Percentiles rank a stretch among this genome's conserved stretches.
These are phyloP conservation scores for Capillidium rhysosporum DNA, from an alignment of 371 early-diverging fungal genomes.

Conservation along the genomic window DNA sequence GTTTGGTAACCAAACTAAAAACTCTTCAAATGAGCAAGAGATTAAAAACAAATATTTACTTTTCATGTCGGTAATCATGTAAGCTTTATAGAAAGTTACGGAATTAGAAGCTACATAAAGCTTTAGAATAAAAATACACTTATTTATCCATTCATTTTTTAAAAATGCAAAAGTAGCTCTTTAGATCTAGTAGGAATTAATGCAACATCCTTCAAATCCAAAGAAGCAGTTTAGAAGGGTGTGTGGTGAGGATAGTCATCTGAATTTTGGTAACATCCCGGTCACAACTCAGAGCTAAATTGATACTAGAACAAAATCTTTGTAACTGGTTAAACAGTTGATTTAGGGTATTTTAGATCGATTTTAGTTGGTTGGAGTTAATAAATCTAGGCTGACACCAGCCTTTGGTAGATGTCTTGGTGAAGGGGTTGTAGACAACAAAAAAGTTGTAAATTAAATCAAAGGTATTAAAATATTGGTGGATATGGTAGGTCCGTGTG, in stretches of 20 bases:
- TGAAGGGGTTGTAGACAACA: slow-evolving; percentile 40
- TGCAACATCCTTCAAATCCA: slow-evolving; percentile 35
- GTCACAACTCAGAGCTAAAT: slow-evolving; percentile 17
- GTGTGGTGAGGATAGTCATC: slow-evolving; percentile 51
- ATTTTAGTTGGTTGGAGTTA: slow-evolving; percentile 44
- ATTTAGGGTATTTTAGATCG: slow-evolving; percentile 43
- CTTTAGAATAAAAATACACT: background rate
- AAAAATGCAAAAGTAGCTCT: no score
- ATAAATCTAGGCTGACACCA: slow-evolving; percentile 58
- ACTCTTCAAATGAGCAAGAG: background rate
- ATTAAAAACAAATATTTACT: slow-evolving; percentile 12
- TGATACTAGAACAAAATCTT: slow-evolving; percentile 15
- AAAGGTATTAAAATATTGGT: slow-evolving; percentile 74
- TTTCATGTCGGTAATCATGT: slow-evolving; percentile 68
- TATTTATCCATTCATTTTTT: no score
- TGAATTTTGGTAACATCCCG: slow-evolving; percentile 23
- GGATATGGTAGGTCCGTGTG: slow-evolving; percentile 76
- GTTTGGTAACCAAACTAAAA: slow-evolving; percentile 36
- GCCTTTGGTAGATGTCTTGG: slow-evolving; percentile 24
- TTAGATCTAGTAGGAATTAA: slow-evolving; percentile 38
- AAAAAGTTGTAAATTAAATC: slow-evolving; percentile 48
- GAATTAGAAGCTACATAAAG: slow-evolving; percentile 53
- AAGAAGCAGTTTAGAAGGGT: slow-evolving; percentile 57
- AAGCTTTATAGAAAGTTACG: slow-evolving; percentile 46
- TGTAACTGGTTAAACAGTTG: slow-evolving; percentile 45